These are phyloP conservation scores for Xylariaceae sp. DNA, from an alignment of 2,329 filamentous ascomycete species.

Conservation along the genomic window DNA sequence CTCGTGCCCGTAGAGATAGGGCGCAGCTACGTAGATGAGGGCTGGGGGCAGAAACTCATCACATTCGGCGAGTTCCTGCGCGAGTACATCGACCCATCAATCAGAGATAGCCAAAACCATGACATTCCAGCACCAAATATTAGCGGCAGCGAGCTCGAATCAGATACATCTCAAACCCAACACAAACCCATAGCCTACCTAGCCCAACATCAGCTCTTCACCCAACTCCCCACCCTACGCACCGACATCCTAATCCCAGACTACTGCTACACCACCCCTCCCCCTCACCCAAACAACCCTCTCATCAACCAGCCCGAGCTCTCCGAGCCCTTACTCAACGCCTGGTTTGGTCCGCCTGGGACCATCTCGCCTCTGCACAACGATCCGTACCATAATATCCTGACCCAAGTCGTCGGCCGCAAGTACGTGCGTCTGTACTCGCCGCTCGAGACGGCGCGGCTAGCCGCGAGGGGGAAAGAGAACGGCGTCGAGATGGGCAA, in stretches of 20 bases:
- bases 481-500: conserved; percentile 90
- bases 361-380: conserved; percentile 95
- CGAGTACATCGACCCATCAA: conserved; percentile 58
- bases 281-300: conserved; percentile 55
- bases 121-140: no score
- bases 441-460: conserved; percentile 62
- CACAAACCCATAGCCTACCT: conserved; percentile 73
- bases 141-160: not conserved
- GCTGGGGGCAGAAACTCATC: conserved; percentile 84
- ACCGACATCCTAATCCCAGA: conserved; percentile 83
- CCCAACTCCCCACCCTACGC: conserved; percentile 78
- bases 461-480: conserved; percentile 69
- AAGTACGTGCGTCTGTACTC: conserved; percentile 94
- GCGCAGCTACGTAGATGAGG: conserved; percentile 83
- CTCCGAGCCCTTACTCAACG: conserved; percentile 76
- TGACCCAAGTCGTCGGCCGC: conserved; percentile 85
- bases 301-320: conserved; percentile 50
- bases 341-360: conserved; percentile 87
- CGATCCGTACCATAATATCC: conserved; percentile 91
- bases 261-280: conserved; percentile 78
- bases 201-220: conserved; percentile 87
- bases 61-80: conserved; percentile 75
- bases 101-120: not conserved
- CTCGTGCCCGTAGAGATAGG: conserved; percentile 89
- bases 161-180: not conserved